Percentiles rank a stretch among this genome's conserved stretches.
These are phyloP conservation scores for Neoboletus subvelutipes DNA, from an alignment of 768 basidiomycete species.

Conservation along the genomic window DNA sequence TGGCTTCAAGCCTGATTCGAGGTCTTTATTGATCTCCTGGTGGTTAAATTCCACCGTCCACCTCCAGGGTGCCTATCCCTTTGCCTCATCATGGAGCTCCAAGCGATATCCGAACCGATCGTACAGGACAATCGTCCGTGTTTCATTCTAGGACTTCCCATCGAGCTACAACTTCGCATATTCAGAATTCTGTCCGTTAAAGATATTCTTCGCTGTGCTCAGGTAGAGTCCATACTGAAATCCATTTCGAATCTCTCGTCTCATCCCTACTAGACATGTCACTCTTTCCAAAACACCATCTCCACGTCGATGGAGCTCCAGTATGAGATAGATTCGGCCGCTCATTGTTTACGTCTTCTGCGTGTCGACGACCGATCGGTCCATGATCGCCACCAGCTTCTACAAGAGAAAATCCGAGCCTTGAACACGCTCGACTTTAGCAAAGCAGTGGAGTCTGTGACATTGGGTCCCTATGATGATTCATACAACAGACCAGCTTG, in stretches of 20 bases:
- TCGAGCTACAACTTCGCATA: background rate
- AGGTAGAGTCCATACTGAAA: background rate
- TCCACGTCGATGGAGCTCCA: background rate
- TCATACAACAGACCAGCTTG: no score
- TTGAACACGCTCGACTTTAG: no score
- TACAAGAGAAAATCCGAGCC: background rate
- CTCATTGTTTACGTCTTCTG: background rate
- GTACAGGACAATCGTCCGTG: background rate
- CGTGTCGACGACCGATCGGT: background rate
- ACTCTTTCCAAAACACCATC: background rate
- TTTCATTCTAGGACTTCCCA: background rate
- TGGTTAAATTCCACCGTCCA: background rate
- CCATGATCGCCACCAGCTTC: background rate
- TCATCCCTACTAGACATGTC: background rate
- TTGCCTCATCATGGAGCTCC: background rate
- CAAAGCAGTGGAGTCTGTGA: background rate
- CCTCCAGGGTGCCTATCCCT: background rate
- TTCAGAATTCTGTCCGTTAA: background rate
- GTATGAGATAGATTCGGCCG: background rate
- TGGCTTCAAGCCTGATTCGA: no score
- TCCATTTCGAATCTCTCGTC: background rate
- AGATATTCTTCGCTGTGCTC: background rate
- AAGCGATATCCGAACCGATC: background rate
- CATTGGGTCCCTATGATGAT: background rate
- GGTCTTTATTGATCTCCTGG: background rate